Conservation (phyloP, 192 early-diverging fungal genomes). For the Spizellomyces sp. region DNA sequence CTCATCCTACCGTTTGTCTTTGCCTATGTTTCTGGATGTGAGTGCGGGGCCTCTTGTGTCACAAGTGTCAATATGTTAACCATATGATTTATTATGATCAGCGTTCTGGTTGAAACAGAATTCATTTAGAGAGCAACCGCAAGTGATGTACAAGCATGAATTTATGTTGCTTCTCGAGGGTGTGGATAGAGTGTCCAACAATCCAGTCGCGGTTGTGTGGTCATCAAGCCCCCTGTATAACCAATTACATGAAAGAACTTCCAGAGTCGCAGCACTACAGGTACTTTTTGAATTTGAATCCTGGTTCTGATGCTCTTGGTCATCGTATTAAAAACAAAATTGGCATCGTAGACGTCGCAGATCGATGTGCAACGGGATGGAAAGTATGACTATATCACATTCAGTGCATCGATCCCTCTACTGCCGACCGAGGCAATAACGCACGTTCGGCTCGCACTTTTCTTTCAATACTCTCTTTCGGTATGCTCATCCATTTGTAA, state of each 20-base stretch:
- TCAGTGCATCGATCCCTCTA: conserved; percentile 33
- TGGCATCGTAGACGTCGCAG: conserved; percentile 32
- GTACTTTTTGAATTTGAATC: too few relatives aligned
- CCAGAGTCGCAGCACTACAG: too few relatives aligned
- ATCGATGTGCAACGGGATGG: conserved; percentile 44
- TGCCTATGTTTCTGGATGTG: conserved; percentile 39
- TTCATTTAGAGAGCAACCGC: conserved; percentile 40
- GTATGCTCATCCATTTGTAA: conserved; percentile 6
- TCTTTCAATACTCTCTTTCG: conserved; percentile 34
- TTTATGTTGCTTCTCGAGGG: conserved; percentile 36
- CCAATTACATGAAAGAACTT: too few relatives aligned
- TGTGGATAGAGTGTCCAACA: not conserved
- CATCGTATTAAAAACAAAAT: too few relatives aligned
- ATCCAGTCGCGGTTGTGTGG: too few relatives aligned
- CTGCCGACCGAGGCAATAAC: conserved; percentile 19
- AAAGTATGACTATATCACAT: conserved; percentile 32
- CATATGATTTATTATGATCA: not conserved
- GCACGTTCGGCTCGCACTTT: conserved; percentile 32
- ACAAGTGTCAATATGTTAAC: not conserved
- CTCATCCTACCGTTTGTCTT: conserved; percentile 36
- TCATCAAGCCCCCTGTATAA: too few relatives aligned
- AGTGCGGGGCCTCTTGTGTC: not conserved
- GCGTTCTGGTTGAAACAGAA: conserved; percentile 45
- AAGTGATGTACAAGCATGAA: conserved; percentile 33
- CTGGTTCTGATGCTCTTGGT: too few relatives aligned